Evolutionary conservation across 1,139 yeast species (phyloP).

Genomic region (Tardiomyces blankii): DNA sequence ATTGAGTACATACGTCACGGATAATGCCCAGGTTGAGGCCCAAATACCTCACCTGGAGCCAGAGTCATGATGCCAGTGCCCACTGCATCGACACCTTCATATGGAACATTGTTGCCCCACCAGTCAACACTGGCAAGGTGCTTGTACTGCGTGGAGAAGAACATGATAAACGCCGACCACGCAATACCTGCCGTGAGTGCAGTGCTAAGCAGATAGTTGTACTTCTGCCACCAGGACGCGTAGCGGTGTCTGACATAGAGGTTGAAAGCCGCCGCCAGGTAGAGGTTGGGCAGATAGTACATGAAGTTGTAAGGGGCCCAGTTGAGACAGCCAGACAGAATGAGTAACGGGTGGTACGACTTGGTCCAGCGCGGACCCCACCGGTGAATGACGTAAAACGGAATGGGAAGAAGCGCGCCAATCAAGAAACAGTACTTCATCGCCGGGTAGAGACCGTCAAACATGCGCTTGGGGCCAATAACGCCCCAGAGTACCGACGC

Average conservation of each 20-base stretch:
- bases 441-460: slow-evolving; percentile 37
- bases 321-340: slow-evolving; percentile 33
- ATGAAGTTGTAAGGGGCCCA: slow-evolving; percentile 39
- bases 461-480: slow-evolving; percentile 46
- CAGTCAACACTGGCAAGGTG: slow-evolving; percentile 26
- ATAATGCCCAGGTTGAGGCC: not conserved
- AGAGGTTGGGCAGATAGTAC: slow-evolving; percentile 41
- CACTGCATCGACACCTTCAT: slow-evolving; percentile 36
- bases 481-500: slow-evolving; percentile 55
- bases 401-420: slow-evolving; percentile 30
- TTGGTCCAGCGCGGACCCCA: slow-evolving; percentile 30
- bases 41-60: not conserved
- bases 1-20: too few relatives aligned
- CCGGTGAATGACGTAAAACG: slow-evolving; percentile 16
- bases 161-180: slow-evolving; percentile 20
- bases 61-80: not conserved
- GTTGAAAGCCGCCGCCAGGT: slow-evolving; percentile 42
- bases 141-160: slow-evolving; percentile 19
- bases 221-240: slow-evolving; percentile 51
- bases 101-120: slow-evolving; percentile 47
- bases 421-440: slow-evolving; percentile 38
- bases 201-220: slow-evolving; percentile 47
- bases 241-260: slow-evolving; percentile 38
- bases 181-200: slow-evolving; percentile 53
- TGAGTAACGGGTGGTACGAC: not conserved